Percentiles rank a stretch among this genome's conserved stretches.
Conservation (phyloP, 176 grass and related monocot species). For the Ensete ventricosum region DNA sequence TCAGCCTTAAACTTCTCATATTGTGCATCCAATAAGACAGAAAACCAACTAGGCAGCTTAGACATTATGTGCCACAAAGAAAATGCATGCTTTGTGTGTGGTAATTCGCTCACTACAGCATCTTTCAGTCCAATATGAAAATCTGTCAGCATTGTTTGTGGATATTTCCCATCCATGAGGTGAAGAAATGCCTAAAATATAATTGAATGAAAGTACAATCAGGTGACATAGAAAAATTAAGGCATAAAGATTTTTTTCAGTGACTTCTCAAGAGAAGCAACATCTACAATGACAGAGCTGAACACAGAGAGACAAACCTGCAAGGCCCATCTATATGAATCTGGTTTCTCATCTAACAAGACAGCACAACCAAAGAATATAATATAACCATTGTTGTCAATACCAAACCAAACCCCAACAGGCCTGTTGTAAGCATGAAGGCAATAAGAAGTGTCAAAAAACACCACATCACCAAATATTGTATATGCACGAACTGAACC, state of each 20-base stretch:
- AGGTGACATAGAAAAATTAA: neutral
- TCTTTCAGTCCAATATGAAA: conserved; percentile 35
- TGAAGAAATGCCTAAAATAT: conserved; percentile 29
- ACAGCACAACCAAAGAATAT: conserved; percentile 39
- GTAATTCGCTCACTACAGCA: conserved; percentile 34
- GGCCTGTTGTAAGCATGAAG: conserved; percentile 39
- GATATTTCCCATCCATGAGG: conserved; percentile 44
- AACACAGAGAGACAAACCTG: conserved; percentile 29
- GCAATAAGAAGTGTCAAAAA: conserved; percentile 39
- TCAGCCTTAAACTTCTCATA: conserved; percentile 33
- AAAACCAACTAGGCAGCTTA: conserved; percentile 42
- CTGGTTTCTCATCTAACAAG: conserved; percentile 29
- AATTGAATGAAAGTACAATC: conserved; percentile 10
- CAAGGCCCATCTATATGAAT: conserved; percentile 38
- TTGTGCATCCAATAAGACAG: conserved; percentile 21
- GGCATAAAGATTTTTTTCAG: neutral
- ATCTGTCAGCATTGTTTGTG: conserved; percentile 43
- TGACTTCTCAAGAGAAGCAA: neutral
- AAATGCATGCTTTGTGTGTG: conserved; percentile 39
- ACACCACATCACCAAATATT: conserved; percentile 42
- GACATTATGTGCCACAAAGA: conserved; percentile 36
- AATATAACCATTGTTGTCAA: conserved; percentile 36
- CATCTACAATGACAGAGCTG: neutral
- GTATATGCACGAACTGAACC: conserved; percentile 31
- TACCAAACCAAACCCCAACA: conserved; percentile 39